Conservation (phyloP, 805 yeast species). For the Hanseniaspora nectarophila region DNA sequence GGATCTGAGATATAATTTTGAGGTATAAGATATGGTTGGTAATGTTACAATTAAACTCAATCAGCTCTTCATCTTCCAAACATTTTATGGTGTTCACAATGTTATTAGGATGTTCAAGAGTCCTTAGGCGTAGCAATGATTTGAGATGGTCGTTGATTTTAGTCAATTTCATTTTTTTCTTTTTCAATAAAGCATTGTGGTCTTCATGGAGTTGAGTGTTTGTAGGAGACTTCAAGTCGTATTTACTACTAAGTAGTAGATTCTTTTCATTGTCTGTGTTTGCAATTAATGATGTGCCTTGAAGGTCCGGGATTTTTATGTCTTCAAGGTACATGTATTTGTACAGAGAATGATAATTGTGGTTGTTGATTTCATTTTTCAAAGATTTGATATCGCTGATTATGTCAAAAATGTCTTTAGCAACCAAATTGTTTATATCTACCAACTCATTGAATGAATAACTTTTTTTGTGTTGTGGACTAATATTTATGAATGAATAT, state of each 20-base stretch:
- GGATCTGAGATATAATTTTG: slow-evolving; percentile 3
- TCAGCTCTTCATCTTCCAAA: not conserved
- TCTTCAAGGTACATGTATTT: not conserved
- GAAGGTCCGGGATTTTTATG: not conserved
- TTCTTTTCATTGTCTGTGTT: not conserved
- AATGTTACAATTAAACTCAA: not conserved
- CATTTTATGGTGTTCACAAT: not conserved
- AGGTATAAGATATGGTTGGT: not conserved
- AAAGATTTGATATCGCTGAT: not conserved
- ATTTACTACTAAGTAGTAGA: not conserved
- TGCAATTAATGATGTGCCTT: not conserved
- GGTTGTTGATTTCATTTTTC: not conserved
- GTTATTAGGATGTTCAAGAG: not conserved
- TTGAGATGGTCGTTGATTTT: not conserved
- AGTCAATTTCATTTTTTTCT: not conserved
- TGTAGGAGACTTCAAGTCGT: not conserved
- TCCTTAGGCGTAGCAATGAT: not conserved
- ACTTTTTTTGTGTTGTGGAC: not conserved
- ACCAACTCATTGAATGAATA: not conserved
- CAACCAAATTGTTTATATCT: not conserved
- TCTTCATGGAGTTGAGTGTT: not conserved
- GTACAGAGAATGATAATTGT: not conserved
- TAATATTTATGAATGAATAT: not conserved
- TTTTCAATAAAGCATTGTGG: not conserved
- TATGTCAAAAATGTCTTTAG: not conserved